These are phyloP conservation scores for Monosporascus sp. DNA, from an alignment of 2,329 filamentous ascomycete species.

Conservation along the genomic window DNA sequence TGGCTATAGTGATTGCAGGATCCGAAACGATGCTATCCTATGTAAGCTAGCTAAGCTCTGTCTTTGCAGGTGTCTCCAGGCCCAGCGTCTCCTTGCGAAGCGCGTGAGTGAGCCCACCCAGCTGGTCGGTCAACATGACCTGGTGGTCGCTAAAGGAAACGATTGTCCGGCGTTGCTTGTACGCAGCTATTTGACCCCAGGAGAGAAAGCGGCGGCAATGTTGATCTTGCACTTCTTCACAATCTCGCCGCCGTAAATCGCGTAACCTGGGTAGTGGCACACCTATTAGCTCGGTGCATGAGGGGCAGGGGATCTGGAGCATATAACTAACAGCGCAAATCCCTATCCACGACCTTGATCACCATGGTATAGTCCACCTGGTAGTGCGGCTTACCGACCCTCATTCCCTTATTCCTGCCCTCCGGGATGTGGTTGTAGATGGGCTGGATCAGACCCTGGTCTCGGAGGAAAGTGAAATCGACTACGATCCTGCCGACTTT, in stretches of 20 bases:
- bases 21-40: too few species aligned
- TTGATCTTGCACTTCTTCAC: slow-evolving; percentile 7
- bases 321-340: slow-evolving; percentile 17
- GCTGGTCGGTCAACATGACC: too few species aligned
- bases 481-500: slow-evolving; percentile 19
- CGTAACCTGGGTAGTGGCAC: slow-evolving; percentile 4
- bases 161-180: background rate
- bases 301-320: background rate
- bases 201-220: slow-evolving; percentile 6
- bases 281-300: background rate
- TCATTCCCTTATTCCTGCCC: background rate
- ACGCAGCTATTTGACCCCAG: slow-evolving; percentile 10
- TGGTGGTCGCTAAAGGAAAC: background rate
- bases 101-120: too few species aligned
- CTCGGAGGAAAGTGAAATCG: slow-evolving; percentile 22
- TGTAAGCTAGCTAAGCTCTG: too few species aligned
- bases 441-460: slow-evolving; percentile 11
- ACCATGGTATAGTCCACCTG: slow-evolving; percentile 18
- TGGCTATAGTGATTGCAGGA: too few species aligned
- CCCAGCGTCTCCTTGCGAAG: too few species aligned
- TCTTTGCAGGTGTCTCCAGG: too few species aligned
- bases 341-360: slow-evolving; percentile 20
- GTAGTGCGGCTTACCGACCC: slow-evolving; percentile 11
- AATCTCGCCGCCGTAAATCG: slow-evolving; percentile 7
- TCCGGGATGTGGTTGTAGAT: background rate